Evolutionary conservation across 2,329 filamentous ascomycete species (phyloP), one percentile per base, ranked within the genome.

Genomic region (Pseudogymnoascus sp.): DNA sequence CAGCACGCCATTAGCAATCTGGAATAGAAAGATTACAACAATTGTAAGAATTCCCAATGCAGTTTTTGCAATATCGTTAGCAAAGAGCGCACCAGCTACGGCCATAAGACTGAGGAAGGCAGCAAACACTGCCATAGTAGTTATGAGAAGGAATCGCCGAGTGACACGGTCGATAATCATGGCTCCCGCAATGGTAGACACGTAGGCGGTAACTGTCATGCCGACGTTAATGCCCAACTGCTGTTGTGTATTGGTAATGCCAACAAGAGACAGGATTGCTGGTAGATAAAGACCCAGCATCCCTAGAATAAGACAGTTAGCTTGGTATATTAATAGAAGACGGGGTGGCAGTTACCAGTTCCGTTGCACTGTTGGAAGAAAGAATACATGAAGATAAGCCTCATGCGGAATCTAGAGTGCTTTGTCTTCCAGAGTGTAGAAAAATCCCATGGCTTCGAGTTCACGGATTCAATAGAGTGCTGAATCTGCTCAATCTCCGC

Each of bases 401-500:
- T 39, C 14, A 36, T 22, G 19, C 58, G 58, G 25, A 22, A 38
- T 16, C 58, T 23, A n/a, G 19, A 23, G 42, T 16, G 14, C 16
- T 38, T 33, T 60, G 60, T 61, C 60, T 61, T 61, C 23, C 25
- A 61, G n/a, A 61, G 28, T 14, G 36, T 38, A 8, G 60, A 61
- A 16, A 42, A 61, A 23, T 42, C 60, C 60, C 35, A 42, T 61
- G 36, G 36, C 19, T 45, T 61, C 19, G 36, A 49, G 22, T 49
- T 28, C 22, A 49, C 22, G 23, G n/a, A 22, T n/a, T 42, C 36
- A 19, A 61, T 61, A 8, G 60, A 42, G 12, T 61, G 23, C 28
- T 61, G 45, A 23, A 61, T 61, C 35, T 52, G 35, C 12, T 61
- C 60, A 14, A 61, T 49, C 38, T 45, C 60, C 12, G 36, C 36